A percentile compares a stretch with the other conserved stretches of the same genome.
phyloP scores from a whole-genome alignment of 1,139 yeast species.

The Sugiyamaella neomexicana region DNA sequence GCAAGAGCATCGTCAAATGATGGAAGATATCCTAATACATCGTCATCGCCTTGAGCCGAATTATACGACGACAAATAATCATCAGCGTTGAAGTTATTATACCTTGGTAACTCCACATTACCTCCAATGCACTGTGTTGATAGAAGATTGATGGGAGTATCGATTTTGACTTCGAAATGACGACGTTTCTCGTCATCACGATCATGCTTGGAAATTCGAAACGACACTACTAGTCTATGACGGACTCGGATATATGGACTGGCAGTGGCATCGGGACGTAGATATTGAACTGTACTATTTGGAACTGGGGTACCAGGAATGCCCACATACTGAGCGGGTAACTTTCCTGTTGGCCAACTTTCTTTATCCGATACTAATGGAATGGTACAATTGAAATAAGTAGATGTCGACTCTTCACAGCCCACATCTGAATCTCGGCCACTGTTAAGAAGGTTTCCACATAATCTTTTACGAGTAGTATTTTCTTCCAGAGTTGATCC shows the following conservation, averaged over 20 bases:
- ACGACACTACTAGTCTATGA: slow-evolving; percentile 76
- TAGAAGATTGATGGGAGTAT: slow-evolving; percentile 73
- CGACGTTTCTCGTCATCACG: slow-evolving; percentile 60
- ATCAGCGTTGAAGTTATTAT: slow-evolving; percentile 32
- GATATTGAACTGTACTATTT: slow-evolving; percentile 21
- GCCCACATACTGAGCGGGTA: slow-evolving; percentile 27
- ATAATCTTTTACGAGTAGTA: slow-evolving; percentile 2
- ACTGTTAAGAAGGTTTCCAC: slow-evolving; percentile 12
- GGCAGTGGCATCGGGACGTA: slow-evolving; percentile 68
- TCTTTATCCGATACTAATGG: slow-evolving; percentile 30
- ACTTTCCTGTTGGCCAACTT: slow-evolving; percentile 22
- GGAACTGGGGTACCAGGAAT: slow-evolving; percentile 21
- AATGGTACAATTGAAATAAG: slow-evolving; percentile 24
- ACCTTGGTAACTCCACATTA: slow-evolving; percentile 69
- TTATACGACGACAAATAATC: background rate
- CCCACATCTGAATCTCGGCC: slow-evolving; percentile 1
- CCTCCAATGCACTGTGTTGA: slow-evolving; percentile 71
- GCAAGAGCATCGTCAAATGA: slow-evolving; percentile 37
- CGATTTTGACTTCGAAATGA: slow-evolving; percentile 86
- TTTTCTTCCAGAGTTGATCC: slow-evolving; percentile 5
- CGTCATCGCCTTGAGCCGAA: background rate
- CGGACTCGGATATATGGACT: slow-evolving; percentile 67
- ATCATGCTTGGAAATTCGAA: slow-evolving; percentile 68
- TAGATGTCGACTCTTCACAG: slow-evolving; percentile 13
- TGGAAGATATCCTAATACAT: slow-evolving; percentile 27